Evolutionary conservation across 2,329 filamentous ascomycete species (phyloP).

Genomic region (Aspergillus spinulosporus): DNA sequence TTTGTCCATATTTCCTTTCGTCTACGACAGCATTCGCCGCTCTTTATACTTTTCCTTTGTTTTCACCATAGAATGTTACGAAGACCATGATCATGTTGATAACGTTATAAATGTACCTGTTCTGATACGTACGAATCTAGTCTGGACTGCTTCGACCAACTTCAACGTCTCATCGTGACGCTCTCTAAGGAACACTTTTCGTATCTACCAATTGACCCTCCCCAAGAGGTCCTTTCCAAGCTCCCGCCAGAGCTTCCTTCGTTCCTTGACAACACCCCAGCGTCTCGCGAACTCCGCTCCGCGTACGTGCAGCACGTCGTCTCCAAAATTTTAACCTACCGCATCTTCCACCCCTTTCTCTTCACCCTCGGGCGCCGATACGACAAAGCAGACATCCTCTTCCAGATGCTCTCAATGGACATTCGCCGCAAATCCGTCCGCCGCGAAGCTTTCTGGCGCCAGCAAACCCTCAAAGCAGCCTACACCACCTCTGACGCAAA

Average conservation of each 20-base stretch:
- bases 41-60: constrained; percentile 21
- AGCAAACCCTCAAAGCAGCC: constrained; percentile 58
- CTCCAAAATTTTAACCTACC: constrained; percentile 56
- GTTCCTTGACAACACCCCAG: constrained; percentile 54
- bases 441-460: constrained; percentile 59
- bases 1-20: constrained; percentile 19
- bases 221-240: constrained; percentile 52
- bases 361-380: constrained; percentile 57
- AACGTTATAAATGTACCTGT: constrained; percentile 43
- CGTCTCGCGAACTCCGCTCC: constrained; percentile 54
- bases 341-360: constrained; percentile 59
- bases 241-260: constrained; percentile 56
- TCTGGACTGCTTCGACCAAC: constrained; percentile 54
- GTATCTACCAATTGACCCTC: constrained; percentile 53
- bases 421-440: constrained; percentile 58
- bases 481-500: constrained; percentile 59
- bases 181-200: constrained; percentile 55
- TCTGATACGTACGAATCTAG: constrained; percentile 47
- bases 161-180: constrained; percentile 54
- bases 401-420: constrained; percentile 56
- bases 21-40: constrained; percentile 13
- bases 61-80: constrained; percentile 26
- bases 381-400: constrained; percentile 58
- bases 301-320: constrained; percentile 59
- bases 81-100: constrained; percentile 31